These are phyloP conservation scores for Cudoniella acicularis DNA, from an alignment of 495 filamentous ascomycete species.

Conservation along the genomic window DNA sequence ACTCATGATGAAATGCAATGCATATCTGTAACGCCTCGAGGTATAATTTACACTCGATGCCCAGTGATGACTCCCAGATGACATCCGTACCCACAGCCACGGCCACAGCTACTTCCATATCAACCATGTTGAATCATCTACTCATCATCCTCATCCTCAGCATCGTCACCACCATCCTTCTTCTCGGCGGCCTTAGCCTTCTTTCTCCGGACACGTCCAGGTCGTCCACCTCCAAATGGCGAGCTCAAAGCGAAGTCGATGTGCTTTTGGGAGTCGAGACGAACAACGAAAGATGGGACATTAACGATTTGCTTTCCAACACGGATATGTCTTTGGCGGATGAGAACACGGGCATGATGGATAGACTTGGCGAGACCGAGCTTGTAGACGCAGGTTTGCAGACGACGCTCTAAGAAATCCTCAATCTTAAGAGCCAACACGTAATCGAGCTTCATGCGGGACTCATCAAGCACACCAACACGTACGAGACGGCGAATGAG, in stretches of 20 bases:
- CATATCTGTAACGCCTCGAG: constrained; percentile 17
- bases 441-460: constrained; percentile 99
- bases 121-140: constrained; percentile 28
- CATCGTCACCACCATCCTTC: constrained; percentile 79
- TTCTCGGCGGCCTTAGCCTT: constrained; percentile 94
- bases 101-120: constrained; percentile 5
- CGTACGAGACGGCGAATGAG: constrained; percentile 99
- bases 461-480: constrained; percentile 98
- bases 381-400: constrained; percentile 99
- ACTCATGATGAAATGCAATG: constrained; percentile 1
- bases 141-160: constrained; percentile 81
- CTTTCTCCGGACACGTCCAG: constrained; percentile 96
- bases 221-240: constrained; percentile 94
- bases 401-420: constrained; percentile 99
- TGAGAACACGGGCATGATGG: constrained; percentile 99
- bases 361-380: constrained; percentile 99
- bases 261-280: constrained; percentile 99
- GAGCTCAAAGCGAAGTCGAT: constrained; percentile 98
- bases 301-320: constrained; percentile 99
- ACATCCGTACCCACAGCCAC: constrained; percentile 10
- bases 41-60: constrained; percentile 13
- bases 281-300: constrained; percentile 97
- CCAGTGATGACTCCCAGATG: constrained; percentile 4
- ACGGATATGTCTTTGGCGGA: constrained; percentile 98
- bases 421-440: constrained; percentile 96